Percentiles rank a stretch among this genome's conserved stretches.
These are phyloP conservation scores for Neocallimastix lanati DNA, from an alignment of 192 early-diverging fungal genomes.

Conservation along the genomic window DNA sequence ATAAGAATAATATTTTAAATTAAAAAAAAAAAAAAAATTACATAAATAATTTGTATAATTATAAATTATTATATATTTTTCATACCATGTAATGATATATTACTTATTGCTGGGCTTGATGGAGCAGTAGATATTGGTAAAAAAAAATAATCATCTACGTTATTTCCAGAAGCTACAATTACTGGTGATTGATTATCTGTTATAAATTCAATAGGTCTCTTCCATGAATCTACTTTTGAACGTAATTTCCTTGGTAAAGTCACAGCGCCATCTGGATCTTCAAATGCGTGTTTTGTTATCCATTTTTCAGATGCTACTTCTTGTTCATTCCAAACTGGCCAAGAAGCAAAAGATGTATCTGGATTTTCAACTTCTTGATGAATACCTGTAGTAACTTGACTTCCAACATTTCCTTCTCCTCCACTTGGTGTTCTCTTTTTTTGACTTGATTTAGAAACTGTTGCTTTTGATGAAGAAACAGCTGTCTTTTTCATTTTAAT, in stretches of 20 bases:
- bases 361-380: background rate
- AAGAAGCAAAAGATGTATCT: constrained; percentile 18
- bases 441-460: background rate
- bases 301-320: constrained; percentile 40
- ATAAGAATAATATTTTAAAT: too few species aligned
- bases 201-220: constrained; percentile 16
- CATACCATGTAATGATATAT: constrained; percentile 1
- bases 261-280: constrained; percentile 24
- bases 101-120: background rate
- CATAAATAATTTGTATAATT: too few species aligned
- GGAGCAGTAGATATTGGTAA: constrained; percentile 3
- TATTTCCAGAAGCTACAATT: constrained; percentile 8
- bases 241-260: constrained; percentile 14
- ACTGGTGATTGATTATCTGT: constrained; percentile 13
- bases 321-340: constrained; percentile 34
- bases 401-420: background rate
- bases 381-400: background rate
- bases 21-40: too few species aligned
- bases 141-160: constrained; percentile 13
- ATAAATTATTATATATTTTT: too few species aligned
- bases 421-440: background rate
- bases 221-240: constrained; percentile 12
- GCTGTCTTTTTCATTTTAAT: background rate
- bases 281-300: constrained; percentile 33
- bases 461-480: background rate